Base-by-base conservation (phyloP, 441 rosid species). In the Bruguiera hainesii region DNA sequence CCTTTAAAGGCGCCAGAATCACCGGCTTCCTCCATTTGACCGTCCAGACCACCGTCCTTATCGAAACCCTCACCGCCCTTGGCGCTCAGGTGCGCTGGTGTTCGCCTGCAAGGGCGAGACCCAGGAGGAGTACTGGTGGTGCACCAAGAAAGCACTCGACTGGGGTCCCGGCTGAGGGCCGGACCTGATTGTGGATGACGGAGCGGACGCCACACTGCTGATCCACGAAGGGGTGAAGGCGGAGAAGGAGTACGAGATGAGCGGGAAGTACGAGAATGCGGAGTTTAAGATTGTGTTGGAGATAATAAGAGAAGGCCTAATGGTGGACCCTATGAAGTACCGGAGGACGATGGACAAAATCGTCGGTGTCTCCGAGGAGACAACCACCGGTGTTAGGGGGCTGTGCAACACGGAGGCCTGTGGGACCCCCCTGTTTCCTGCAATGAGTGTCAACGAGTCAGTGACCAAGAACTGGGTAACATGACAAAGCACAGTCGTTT, bases 21-120 rank as follows among this genome's bases (percentile, higher is more conserved):
- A 87, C 96, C 21, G 98, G 97, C 33, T 92, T 96, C 21, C 97
- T 92, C 69, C 96, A 90, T 87, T 88, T 92, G 98, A 92, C 96
- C 1, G 88, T 89, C 66, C 98, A 89, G 67, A 89, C 93, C 39
- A 96, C 93, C 18, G 96, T 89, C 10, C 85, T 92, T 21, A 92
- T 88, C 71, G 97, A 92, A 56, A 92, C 98, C 25, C 79, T 92
- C 15, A 84, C 97, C 28, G 82, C 87, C 9, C 81, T 92, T 1
- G 96, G 97, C 7, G 97, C 96, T 0, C 89, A 90, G 73, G 97
- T 92, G 70, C 86, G 93, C 31, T 83, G 98, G 98, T 92, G 98
- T 93, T 92, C 64, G 90, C 97, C 66, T 90, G 91, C 96, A 92
- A 92, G 74, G 98, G 97, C 0, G 96, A 88, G 84, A 93, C 97